Percentiles rank a stretch among this genome's conserved stretches.
These are phyloP conservation scores for Aspergillus ibericus DNA, from an alignment of 2,329 filamentous ascomycete genomes.

Conservation along the genomic window DNA sequence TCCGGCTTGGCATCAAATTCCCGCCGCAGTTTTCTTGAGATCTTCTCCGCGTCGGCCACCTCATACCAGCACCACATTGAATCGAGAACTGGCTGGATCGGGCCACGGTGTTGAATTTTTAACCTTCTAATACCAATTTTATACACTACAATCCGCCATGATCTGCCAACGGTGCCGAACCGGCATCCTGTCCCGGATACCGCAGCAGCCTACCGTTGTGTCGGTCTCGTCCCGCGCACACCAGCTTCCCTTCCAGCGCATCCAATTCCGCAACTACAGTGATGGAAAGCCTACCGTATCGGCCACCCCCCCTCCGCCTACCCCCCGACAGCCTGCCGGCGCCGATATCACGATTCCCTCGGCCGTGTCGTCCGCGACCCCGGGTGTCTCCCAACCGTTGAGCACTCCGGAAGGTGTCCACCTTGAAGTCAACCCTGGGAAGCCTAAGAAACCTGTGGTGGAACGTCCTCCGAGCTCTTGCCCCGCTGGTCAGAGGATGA, in stretches of 20 bases:
- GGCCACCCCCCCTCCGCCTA: slow-evolving; percentile 31
- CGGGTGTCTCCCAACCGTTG: slow-evolving; percentile 42
- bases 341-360: slow-evolving; percentile 36
- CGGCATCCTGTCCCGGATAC: slow-evolving; percentile 39
- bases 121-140: background rate
- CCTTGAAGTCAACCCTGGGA: slow-evolving; percentile 25
- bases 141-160: slow-evolving; percentile 25
- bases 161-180: slow-evolving; percentile 45
- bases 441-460: slow-evolving; percentile 27
- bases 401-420: slow-evolving; percentile 39
- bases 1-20: slow-evolving; percentile 39
- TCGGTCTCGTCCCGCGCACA: slow-evolving; percentile 29
- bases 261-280: slow-evolving; percentile 36
- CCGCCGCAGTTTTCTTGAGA: slow-evolving; percentile 37
- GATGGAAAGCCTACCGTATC: slow-evolving; percentile 31
- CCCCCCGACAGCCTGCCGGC: slow-evolving; percentile 33
- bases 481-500: slow-evolving; percentile 40
- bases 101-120: background rate
- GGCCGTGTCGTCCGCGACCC: slow-evolving; percentile 41
- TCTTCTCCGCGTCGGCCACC: slow-evolving; percentile 7
- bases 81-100: background rate
- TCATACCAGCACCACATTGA: background rate
- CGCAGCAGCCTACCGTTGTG: slow-evolving; percentile 29
- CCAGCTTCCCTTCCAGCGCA: slow-evolving; percentile 31
- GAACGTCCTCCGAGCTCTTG: slow-evolving; percentile 40